Base-by-base conservation (phyloP, 73 alveolate species). In the Diophrys appendiculata region DNA sequence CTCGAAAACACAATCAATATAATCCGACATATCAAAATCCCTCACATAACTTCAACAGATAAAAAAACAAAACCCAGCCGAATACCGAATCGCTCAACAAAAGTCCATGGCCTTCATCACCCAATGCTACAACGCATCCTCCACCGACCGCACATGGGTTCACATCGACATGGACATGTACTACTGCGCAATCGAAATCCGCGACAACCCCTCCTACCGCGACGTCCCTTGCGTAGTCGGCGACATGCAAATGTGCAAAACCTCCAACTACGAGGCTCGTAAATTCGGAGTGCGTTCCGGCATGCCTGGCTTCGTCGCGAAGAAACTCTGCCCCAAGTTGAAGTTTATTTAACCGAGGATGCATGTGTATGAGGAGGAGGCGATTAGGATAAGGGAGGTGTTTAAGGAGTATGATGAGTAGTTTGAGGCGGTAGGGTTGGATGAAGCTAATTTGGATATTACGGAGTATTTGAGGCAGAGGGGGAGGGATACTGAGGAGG, bases 121-220 rank as follows among this genome's bases (percentile, higher is more conserved):
- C 5, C n/a, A 43, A 5, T 43, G 60, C 18, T 43, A 11, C 18
- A 43, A 43, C 5, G 60, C 5, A 43, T 43, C 18, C 60, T 11
- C 60, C 18, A 43, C 60, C 43, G 94, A 88, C 60, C 83, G 98
- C 84, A 83, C 95, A 35, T 97, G 99, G 99, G 81, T 94, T 68
- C 99, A 96, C 84, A 81, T 96, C 73, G 99, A 98, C 81, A 98
- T 98, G 99, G 99, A 98, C 87, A 98, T 98, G 99, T 98, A 97
- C 92, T 98, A 93, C 68, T 99, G 99, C 18, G 99, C 99, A 25
- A 73, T 98, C 18, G 99, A 96, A 86, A 91, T 98, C 68, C 86
- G 97, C 32, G 99, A 98, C 73, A 73, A 94, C 65, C 99, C 99
- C 0, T 83, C 87, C 30, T 90, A 97, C 53, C 97, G 91, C 52